Percentiles rank a stretch among this genome's conserved stretches.
These are phyloP conservation scores for Corylus avellana DNA, from an alignment of 306 rosid genomes.

Conservation along the genomic window DNA sequence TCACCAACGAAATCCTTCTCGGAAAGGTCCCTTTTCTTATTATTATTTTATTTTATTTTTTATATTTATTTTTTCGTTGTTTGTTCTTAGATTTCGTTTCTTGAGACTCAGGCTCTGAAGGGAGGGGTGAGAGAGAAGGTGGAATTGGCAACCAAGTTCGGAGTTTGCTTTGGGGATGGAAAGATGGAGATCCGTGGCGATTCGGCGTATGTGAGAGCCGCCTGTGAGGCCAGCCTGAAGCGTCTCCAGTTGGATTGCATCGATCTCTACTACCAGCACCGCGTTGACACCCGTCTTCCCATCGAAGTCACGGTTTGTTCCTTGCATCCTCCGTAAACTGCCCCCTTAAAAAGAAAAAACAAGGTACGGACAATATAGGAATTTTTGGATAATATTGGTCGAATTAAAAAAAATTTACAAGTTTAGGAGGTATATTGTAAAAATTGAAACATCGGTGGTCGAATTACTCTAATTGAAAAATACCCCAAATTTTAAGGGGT, in stretches of 20 bases:
- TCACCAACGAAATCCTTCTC: conserved; percentile 52
- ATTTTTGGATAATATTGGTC: too few relatives aligned
- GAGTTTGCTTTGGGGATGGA: not conserved
- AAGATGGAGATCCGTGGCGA: conserved; percentile 48
- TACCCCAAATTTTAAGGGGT: too few relatives aligned
- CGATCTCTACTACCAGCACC: conserved; percentile 80
- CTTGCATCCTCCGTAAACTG: not conserved
- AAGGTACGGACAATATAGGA: too few relatives aligned
- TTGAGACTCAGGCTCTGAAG: conserved; percentile 32
- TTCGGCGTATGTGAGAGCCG: conserved; percentile 64
- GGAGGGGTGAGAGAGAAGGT: conserved; percentile 46
- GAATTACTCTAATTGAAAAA: too few relatives aligned
- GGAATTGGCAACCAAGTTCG: conserved; percentile 69
- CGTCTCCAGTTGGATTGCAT: conserved; percentile 54
- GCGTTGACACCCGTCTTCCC: conserved; percentile 62
- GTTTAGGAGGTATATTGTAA: too few relatives aligned
- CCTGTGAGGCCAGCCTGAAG: conserved; percentile 68
- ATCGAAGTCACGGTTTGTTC: conserved; percentile 66
- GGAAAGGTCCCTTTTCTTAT: conserved; percentile 28
- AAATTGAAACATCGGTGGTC: too few relatives aligned
- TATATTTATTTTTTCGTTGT: not conserved
- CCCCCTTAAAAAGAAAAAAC: too few relatives aligned
- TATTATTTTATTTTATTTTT: not conserved
- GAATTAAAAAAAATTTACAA: too few relatives aligned
- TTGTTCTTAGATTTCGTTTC: not conserved